These are phyloP conservation scores for Gautieria morchelliformis DNA, from an alignment of 768 basidiomycete species.

Conservation along the genomic window DNA sequence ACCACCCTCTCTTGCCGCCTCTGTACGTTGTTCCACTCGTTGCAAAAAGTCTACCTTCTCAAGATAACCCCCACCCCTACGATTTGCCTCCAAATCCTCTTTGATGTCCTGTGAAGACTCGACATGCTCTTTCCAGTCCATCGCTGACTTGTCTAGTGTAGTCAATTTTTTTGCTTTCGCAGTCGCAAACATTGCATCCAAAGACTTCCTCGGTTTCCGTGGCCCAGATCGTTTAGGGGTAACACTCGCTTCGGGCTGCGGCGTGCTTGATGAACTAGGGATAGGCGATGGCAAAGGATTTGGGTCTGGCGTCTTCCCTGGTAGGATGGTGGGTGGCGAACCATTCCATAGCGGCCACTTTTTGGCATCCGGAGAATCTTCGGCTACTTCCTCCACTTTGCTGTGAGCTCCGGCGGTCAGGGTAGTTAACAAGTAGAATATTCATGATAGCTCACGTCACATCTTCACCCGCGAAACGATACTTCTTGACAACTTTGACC, in stretches of 20 bases:
- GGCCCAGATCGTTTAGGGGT: slow-evolving; percentile 45
- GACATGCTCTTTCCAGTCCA: slow-evolving; percentile 77
- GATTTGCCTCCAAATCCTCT: slow-evolving; percentile 68
- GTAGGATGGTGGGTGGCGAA: slow-evolving; percentile 5
- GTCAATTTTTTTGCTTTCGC: slow-evolving; percentile 65
- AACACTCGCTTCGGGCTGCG: not conserved
- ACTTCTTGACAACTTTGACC: slow-evolving; percentile 62
- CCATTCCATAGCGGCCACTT: slow-evolving; percentile 56
- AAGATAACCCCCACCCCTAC: slow-evolving; percentile 69
- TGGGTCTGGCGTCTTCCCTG: not conserved
- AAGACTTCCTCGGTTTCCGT: slow-evolving; percentile 51
- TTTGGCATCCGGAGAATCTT: slow-evolving; percentile 64
- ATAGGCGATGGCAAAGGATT: slow-evolving; percentile 8
- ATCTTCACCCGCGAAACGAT: slow-evolving; percentile 70
- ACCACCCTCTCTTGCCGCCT: slow-evolving; percentile 51
- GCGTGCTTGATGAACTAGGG: slow-evolving; percentile 4
- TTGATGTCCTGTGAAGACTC: slow-evolving; percentile 32
- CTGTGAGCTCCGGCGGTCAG: slow-evolving; percentile 28
- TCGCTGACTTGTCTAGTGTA: slow-evolving; percentile 76
- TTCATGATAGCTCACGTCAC: slow-evolving; percentile 43
- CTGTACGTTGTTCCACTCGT: slow-evolving; percentile 64
- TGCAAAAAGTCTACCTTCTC: slow-evolving; percentile 80
- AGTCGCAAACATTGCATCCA: slow-evolving; percentile 21
- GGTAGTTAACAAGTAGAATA: not conserved
- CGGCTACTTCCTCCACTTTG: slow-evolving; percentile 64